phyloP scores from a whole-genome alignment of 768 basidiomycete species.

The Pholiota molesta region DNA sequence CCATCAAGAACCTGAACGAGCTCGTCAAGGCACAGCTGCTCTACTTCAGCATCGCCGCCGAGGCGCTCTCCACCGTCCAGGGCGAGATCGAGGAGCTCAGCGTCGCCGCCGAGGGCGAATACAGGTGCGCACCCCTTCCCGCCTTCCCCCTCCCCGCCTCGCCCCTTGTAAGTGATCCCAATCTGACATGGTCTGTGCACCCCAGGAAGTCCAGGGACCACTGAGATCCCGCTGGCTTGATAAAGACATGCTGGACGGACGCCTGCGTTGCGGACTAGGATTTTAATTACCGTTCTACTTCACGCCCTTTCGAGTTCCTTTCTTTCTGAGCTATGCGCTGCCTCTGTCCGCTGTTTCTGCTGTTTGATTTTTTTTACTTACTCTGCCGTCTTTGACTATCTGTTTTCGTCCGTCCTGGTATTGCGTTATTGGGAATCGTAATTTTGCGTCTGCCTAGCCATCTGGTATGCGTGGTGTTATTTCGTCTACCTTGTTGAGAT shows the following conservation, averaged over 20 bases:
- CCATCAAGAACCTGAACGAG: constrained; percentile 91
- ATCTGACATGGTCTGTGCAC: constrained; percentile 6
- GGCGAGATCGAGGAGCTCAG: constrained; percentile 93
- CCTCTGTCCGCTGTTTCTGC: neutral
- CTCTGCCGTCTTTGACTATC: neutral
- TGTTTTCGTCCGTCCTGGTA: too few species aligned
- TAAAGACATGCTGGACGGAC: neutral
- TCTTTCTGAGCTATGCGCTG: neutral
- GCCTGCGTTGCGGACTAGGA: neutral
- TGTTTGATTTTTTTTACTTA: neutral
- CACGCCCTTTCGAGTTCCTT: neutral
- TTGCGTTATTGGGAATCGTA: too few species aligned
- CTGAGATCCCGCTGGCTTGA: constrained; percentile 56
- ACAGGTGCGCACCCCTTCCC: constrained; percentile 56
- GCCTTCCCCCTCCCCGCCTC: neutral
- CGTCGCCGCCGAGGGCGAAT: constrained; percentile 93
- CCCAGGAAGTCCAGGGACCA: constrained; percentile 88
- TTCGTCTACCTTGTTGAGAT: too few species aligned
- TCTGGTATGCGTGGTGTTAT: too few species aligned
- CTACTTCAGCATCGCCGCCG: constrained; percentile 77
- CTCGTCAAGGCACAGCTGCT: constrained; percentile 89
- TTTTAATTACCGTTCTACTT: neutral
- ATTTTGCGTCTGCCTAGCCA: too few species aligned
- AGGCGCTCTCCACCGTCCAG: constrained; percentile 79
- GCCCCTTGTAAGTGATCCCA: neutral